Evolutionary conservation across 78 protist genomes (phyloP), one percentile per base, ranked within the genome.

Genomic region (Tieghemostelium lacteum): DNA sequence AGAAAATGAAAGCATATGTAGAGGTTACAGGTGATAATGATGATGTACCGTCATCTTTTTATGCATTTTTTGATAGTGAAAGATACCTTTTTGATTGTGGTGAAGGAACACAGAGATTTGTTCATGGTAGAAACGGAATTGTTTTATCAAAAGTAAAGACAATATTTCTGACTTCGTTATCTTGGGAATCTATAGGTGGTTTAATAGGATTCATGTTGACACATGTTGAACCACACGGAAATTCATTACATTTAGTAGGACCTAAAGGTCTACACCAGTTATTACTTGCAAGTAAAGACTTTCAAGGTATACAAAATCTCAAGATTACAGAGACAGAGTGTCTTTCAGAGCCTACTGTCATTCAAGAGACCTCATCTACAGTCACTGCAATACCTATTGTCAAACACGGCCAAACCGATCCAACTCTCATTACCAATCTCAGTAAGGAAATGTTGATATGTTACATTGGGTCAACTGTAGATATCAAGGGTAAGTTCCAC

Each of bases 101-200:
- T 26, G 85, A 74, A 36, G 85, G 66, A 4, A 4, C 57, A 26
- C 85, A 74, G 28, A 75, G 95, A n/a, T 40, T 70, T 37, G 19
- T 57, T 2, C 52, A 50, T 39, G 75, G 73, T 34, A 14, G 86
- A 20, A 10, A 65, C 10, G 20, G 54, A 20, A 39, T 88, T 12
- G 29, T 28, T 12, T 10, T 74, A 28, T 4, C 65, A n/a, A 74
- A 60, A 29, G 60, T 74, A 2, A 60, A 40, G 26, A 24, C 70
- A 10, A 60, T 74, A 20, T 74, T 74, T 40, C 1, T 74, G 3
- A 74, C 69, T 2, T 33, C 66, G 3, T 54, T 74, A 1, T 58
- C 70, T 20, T 74, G 85, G 85, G 85, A 74, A 1, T 60, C 85
- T 7, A 57, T 58, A 20, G 85, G 85, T 74, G 85, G 85, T 36